phyloP scores from a whole-genome alignment of 805 yeast species.

The Spencermartinsiella europaea region DNA sequence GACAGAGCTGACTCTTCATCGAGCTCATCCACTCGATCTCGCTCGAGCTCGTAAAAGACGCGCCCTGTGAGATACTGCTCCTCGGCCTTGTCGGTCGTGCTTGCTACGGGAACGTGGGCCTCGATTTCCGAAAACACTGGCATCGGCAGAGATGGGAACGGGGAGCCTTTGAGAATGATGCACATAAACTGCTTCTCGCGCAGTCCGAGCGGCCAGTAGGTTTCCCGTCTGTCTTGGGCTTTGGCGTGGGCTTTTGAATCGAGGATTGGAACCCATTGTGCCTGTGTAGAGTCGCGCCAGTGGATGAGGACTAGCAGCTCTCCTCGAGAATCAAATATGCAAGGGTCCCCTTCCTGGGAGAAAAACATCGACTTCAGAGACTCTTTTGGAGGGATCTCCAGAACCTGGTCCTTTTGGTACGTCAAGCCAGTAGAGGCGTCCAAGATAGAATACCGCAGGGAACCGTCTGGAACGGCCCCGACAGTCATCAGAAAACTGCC shows the following conservation, averaged over 20 bases:
- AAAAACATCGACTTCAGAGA: conserved; percentile 68
- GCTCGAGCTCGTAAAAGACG: conserved; percentile 20
- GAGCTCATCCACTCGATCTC: conserved; percentile 24
- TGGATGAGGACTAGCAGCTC: conserved; percentile 61
- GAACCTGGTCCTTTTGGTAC: conserved; percentile 30
- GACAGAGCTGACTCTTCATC: conserved; percentile 36
- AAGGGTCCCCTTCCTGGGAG: conserved; percentile 85
- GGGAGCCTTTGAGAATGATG: conserved; percentile 63
- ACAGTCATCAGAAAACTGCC: conserved; percentile 53
- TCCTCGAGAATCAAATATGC: conserved; percentile 75
- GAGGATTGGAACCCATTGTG: conserved; percentile 82
- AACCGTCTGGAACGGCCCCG: conserved; percentile 19
- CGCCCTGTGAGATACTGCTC: conserved; percentile 25
- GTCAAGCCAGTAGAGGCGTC: conserved; percentile 39
- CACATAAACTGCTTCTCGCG: conserved; percentile 66
- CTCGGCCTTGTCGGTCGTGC: conserved; percentile 20
- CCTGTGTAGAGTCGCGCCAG: conserved; percentile 74
- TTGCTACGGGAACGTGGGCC: conserved; percentile 56
- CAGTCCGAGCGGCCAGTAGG: conserved; percentile 85
- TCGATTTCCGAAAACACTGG: conserved; percentile 79
- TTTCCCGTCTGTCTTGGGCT: conserved; percentile 51
- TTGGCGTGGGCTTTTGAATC: conserved; percentile 46
- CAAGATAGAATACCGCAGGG: conserved; percentile 44
- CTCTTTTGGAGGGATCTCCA: conserved; percentile 34
- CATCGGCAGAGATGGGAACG: conserved; percentile 72